phyloP scores from a whole-genome alignment of 306 rosid species.

The Glycyrrhiza uralensis region DNA sequence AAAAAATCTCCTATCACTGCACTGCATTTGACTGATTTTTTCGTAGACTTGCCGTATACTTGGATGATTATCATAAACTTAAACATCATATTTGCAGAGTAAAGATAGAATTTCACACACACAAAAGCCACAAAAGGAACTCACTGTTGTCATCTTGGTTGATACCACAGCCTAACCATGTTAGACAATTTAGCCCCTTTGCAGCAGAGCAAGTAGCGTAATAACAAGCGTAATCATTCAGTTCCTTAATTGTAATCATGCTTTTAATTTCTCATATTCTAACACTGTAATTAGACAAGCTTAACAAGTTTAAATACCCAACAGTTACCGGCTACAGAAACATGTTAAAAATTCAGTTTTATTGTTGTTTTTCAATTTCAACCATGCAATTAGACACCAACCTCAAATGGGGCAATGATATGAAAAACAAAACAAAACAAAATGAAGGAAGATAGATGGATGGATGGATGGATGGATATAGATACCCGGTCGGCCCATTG shows the following conservation, averaged over 20 bases:
- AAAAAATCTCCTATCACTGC: not conserved
- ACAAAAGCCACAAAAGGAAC: not conserved
- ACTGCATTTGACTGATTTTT: not conserved
- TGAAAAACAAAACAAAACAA: not conserved
- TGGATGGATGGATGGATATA: too few species aligned
- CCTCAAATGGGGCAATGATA: too few species aligned
- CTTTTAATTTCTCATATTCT: too few species aligned
- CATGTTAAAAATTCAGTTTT: not conserved
- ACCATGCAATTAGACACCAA: not conserved
- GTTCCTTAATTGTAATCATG: too few species aligned
- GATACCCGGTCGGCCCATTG: conserved; percentile 69
- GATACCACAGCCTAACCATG: too few species aligned
- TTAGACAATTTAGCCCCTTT: too few species aligned
- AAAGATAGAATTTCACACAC: not conserved
- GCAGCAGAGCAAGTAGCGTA: too few species aligned
- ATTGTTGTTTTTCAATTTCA: not conserved
- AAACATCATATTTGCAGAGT: not conserved
- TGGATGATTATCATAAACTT: not conserved
- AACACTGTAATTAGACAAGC: not conserved
- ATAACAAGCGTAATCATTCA: too few species aligned
- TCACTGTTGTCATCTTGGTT: not conserved
- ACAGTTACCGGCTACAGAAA: not conserved
- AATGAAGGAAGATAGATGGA: too few species aligned
- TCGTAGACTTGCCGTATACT: not conserved
- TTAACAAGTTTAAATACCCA: not conserved